Conservation (phyloP, 352 stramenopile species). For the Phytopythium chamaehyphon region DNA sequence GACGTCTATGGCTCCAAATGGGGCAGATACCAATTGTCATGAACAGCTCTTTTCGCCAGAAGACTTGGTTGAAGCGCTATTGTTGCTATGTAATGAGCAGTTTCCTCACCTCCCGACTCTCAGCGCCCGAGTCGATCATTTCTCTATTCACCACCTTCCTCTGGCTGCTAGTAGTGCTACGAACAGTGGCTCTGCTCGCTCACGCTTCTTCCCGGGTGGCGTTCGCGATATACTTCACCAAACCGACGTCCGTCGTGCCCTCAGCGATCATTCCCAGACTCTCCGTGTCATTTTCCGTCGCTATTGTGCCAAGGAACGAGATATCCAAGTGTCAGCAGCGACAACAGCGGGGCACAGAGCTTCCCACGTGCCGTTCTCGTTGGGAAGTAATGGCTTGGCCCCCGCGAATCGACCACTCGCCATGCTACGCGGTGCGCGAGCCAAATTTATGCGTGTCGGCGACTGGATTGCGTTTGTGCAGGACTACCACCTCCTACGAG, state of each 20-base stretch:
- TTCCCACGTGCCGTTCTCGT: slow-evolving; percentile 9
- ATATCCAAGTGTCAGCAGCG: slow-evolving; percentile 16
- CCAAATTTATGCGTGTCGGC: slow-evolving; percentile 59
- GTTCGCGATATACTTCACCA: slow-evolving; percentile 55
- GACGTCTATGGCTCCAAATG: not conserved
- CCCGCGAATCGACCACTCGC: not conserved
- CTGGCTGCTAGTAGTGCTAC: slow-evolving; percentile 35
- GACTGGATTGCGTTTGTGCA: slow-evolving; percentile 70
- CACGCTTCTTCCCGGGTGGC: slow-evolving; percentile 24
- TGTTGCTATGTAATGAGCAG: slow-evolving; percentile 77
- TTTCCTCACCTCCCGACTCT: slow-evolving; percentile 51
- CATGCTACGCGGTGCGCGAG: slow-evolving; percentile 16
- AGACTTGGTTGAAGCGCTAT: slow-evolving; percentile 55
- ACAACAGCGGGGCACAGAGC: slow-evolving; percentile 12
- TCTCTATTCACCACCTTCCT: slow-evolving; percentile 45
- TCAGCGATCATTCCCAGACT: slow-evolving; percentile 50
- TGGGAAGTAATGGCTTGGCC: too few species aligned
- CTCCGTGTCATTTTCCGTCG: slow-evolving; percentile 70
- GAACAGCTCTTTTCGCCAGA: slow-evolving; percentile 61
- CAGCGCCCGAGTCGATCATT: slow-evolving; percentile 59
- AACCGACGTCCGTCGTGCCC: slow-evolving; percentile 43
- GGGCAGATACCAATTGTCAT: slow-evolving; percentile 17
- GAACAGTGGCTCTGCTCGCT: not conserved
- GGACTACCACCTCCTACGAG: slow-evolving; percentile 63
- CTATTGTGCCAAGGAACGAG: slow-evolving; percentile 65